Base-by-base conservation (phyloP, 768 basidiomycete genomes). In the Amanita exitialis region DNA sequence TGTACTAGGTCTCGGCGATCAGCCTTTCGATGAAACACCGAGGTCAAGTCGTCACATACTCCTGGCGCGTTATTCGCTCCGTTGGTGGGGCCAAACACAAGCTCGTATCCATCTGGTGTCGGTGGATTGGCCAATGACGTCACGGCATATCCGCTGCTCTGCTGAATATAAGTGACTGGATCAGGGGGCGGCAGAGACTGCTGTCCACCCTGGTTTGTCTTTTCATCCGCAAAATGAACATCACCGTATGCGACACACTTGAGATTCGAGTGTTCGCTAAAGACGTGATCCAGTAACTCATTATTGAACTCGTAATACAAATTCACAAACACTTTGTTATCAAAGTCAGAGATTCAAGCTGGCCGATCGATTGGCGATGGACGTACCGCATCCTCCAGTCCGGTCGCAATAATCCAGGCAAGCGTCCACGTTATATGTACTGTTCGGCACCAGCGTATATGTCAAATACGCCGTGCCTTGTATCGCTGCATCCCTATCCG, bases 261-360 rank as follows among this genome's bases (percentile, higher is more conserved):
- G 57, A 76, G 63, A 52, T 75, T 74, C 0, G 75, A 76, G 3
- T 65, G 53, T 53, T 68, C 64, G 39, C 53, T 57, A 15, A 51
- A 51, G 20, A 43, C 49, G 20, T 43, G 38, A 36, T 51, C 49
- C 20, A 51, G 41, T 50, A 65, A 62, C 9, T 59, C 54, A 54
- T 76, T 76, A 58, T 75, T 76, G 61, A 61, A 68, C 53, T 77
- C 73, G 60, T 77, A 76, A 50, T 67, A 77, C 25, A 77, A 48
- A 54, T 77, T 77, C n/a, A 65, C 74, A 53, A 75, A 76, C 7
- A 73, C 76, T 45, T 3, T 3, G 28, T 16, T 27, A 9, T 7
- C 15, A 45, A 15, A 23, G 20, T 44, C 20, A 34, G 20, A 52
- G 53, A 32, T 13, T 32, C 32, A 13, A 32, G 13, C 10, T 12